A percentile compares a stretch with the other conserved stretches of the same genome.
These are phyloP conservation scores for Cordyceps fumosorosea DNA, from an alignment of 2,329 filamentous ascomycete genomes.

Conservation along the genomic window DNA sequence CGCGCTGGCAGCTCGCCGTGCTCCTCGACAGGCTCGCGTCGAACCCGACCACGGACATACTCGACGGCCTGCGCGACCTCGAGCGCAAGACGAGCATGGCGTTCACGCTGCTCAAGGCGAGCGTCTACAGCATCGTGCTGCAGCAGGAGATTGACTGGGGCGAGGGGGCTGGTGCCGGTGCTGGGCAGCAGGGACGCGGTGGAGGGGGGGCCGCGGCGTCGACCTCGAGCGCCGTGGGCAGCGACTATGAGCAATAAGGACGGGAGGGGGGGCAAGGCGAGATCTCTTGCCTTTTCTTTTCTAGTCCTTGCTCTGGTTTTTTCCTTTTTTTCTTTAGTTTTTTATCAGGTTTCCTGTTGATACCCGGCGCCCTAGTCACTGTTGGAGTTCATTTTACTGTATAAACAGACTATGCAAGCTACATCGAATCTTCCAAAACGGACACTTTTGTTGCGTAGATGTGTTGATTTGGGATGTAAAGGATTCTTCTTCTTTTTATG, in stretches of 20 bases:
- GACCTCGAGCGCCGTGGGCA: slow-evolving; percentile 3
- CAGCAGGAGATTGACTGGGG: slow-evolving; percentile 90
- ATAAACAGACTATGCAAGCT: not conserved
- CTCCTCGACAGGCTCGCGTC: slow-evolving; percentile 58
- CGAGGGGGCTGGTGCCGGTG: slow-evolving; percentile 36
- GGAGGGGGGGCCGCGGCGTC: not conserved
- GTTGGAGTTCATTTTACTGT: not conserved
- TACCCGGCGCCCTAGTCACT: not conserved
- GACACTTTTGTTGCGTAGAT: not conserved
- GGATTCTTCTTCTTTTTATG: not conserved
- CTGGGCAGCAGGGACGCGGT: slow-evolving; percentile 22
- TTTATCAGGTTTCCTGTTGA: not conserved
- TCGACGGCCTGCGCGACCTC: slow-evolving; percentile 78
- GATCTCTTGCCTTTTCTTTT: not conserved
- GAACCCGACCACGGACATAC: slow-evolving; percentile 70
- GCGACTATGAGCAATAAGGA: slow-evolving; percentile 1
- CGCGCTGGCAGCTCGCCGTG: slow-evolving; percentile 56
- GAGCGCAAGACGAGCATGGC: slow-evolving; percentile 93
- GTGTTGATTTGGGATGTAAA: not conserved
- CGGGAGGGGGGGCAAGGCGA: no score
- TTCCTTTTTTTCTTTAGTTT: not conserved
- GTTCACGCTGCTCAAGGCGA: slow-evolving; percentile 93
- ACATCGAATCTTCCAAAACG: not conserved
- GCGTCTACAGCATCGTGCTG: slow-evolving; percentile 96
- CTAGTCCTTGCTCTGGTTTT: not conserved